phyloP scores from a whole-genome alignment of 2,329 filamentous ascomycete species.

The Dothistroma septosporum region DNA sequence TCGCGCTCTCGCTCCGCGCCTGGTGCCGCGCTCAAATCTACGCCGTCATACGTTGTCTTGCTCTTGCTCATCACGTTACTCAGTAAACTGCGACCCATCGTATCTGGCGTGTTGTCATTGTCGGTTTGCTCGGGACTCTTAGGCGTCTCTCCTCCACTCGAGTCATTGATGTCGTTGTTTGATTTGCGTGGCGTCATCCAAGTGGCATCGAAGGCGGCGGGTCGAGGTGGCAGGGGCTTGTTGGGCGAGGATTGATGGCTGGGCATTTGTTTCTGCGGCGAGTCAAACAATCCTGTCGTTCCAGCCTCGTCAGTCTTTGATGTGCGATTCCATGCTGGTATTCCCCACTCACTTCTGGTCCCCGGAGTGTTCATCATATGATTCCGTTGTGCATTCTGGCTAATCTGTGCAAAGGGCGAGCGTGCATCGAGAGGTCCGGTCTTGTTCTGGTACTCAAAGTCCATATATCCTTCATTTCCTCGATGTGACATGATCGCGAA shows the following conservation, averaged over 20 bases:
- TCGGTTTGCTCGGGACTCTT: slow-evolving; percentile 41
- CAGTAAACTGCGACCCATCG: slow-evolving; percentile 23
- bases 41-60: slow-evolving; percentile 1
- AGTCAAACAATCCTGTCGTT: slow-evolving; percentile 37
- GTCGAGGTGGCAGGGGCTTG: slow-evolving; percentile 40
- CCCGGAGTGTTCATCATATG: not conserved
- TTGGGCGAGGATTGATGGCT: slow-evolving; percentile 33
- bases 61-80: slow-evolving; percentile 8
- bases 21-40: slow-evolving; percentile 11
- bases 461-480: slow-evolving; percentile 48
- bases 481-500: slow-evolving; percentile 33
- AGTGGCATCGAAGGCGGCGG: slow-evolving; percentile 33
- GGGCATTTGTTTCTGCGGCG: slow-evolving; percentile 50
- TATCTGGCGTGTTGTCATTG: slow-evolving; percentile 31
- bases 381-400: slow-evolving; percentile 35
- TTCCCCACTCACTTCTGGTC: slow-evolving; percentile 5
- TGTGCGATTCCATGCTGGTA: slow-evolving; percentile 17
- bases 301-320: not conserved
- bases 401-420: slow-evolving; percentile 45
- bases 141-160: slow-evolving; percentile 49
- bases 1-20: slow-evolving; percentile 24
- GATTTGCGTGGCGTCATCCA: slow-evolving; percentile 39
- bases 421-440: slow-evolving; percentile 44
- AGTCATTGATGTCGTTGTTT: slow-evolving; percentile 39
- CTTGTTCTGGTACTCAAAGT: slow-evolving; percentile 51